These are phyloP conservation scores for Aspergillus bertholletiae DNA, from an alignment of 495 filamentous ascomycete genomes.

Conservation along the genomic window DNA sequence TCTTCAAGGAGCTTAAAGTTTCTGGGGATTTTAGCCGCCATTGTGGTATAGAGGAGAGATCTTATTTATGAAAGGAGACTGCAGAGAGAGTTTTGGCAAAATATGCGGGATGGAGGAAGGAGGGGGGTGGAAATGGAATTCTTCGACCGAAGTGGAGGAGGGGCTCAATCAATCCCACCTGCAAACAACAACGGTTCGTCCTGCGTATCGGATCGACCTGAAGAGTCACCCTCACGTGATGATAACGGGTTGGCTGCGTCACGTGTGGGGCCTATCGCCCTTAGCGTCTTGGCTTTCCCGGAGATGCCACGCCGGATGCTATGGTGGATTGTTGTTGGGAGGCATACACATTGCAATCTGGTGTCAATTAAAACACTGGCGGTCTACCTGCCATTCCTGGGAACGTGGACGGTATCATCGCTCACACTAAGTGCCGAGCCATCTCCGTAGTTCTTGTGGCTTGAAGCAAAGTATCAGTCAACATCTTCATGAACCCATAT, in stretches of 20 bases:
- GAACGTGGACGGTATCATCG: neutral
- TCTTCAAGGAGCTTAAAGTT: conserved; percentile 97
- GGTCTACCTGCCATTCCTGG: neutral
- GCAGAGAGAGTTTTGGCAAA: neutral
- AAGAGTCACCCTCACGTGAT: conserved; percentile 17
- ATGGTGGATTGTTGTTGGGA: conserved; percentile 21
- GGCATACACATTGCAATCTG: neutral
- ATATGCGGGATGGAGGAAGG: too few relatives aligned
- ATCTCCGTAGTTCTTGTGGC: neutral
- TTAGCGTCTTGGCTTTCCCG: conserved; percentile 31
- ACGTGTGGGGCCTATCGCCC: conserved; percentile 34
- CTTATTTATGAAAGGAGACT: neutral
- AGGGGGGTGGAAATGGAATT: conserved; percentile 21
- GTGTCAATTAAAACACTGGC: neutral
- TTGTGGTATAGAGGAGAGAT: conserved; percentile 28
- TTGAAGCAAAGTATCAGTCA: neutral
- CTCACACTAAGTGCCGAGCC: neutral
- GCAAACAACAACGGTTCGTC: neutral
- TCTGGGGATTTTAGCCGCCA: conserved; percentile 83
- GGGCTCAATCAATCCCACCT: conserved; percentile 20
- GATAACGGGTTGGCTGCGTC: conserved; percentile 18
- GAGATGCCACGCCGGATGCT: conserved; percentile 35
- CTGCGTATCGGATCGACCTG: neutral
- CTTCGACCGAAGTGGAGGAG: conserved; percentile 21
- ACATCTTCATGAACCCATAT: conserved; percentile 15